Evolutionary conservation across 371 early-diverging fungal genomes (phyloP).

Genomic region (Mucor ambiguus): DNA sequence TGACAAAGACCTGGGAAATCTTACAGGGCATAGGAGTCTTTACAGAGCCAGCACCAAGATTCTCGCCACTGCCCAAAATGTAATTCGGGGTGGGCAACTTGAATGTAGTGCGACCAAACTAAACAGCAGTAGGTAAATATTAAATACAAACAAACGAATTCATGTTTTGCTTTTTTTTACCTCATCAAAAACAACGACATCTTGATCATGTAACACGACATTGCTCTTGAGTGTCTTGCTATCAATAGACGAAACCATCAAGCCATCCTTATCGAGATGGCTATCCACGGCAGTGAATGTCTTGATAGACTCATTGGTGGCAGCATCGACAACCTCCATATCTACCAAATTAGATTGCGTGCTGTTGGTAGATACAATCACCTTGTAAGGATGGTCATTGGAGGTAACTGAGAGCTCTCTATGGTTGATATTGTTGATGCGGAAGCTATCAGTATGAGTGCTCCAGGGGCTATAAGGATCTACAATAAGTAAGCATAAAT

Average conservation of each 20-base stretch:
- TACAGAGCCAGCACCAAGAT: conserved; percentile 69
- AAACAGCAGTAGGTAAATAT: not conserved
- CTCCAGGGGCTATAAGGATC: conserved; percentile 64
- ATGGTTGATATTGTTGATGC: conserved; percentile 56
- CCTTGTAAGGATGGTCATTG: conserved; percentile 33
- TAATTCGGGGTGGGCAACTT: conserved; percentile 65
- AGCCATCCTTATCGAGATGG: conserved; percentile 43
- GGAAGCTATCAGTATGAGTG: conserved; percentile 51
- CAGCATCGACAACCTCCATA: conserved; percentile 30
- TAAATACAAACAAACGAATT: not conserved
- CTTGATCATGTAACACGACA: conserved; percentile 61
- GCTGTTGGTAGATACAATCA: conserved; percentile 25
- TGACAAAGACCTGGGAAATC: conserved; percentile 84
- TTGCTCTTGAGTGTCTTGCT: conserved; percentile 58
- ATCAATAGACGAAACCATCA: conserved; percentile 61
- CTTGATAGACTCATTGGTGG: conserved; percentile 28
- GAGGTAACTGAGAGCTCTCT: conserved; percentile 38
- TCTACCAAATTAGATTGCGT: conserved; percentile 28
- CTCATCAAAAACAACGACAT: conserved; percentile 70
- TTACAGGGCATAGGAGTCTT: conserved; percentile 97
- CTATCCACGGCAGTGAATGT: conserved; percentile 32
- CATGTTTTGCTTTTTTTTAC: conserved; percentile 24
- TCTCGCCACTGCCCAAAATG: conserved; percentile 43
- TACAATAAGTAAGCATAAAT: not conserved
- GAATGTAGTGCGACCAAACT: conserved; percentile 63